Evolutionary conservation across 73 alveolate genomes (phyloP).

Genomic region (Symbiodinium pilosum): DNA sequence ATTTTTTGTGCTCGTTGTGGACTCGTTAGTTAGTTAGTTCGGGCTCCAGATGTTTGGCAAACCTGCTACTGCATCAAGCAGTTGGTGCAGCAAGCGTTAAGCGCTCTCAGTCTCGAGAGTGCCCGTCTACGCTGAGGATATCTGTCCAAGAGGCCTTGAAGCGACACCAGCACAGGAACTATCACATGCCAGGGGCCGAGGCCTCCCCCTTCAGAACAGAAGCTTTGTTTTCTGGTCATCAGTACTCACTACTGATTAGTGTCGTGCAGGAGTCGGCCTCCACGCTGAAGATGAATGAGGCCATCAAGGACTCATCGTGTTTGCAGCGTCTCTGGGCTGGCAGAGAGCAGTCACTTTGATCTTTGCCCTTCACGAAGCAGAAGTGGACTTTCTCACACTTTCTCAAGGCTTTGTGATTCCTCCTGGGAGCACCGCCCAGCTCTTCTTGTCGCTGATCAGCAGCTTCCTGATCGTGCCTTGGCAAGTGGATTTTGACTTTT

Average conservation of each 20-base stretch:
- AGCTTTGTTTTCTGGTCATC: no score
- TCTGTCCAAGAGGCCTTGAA: constrained; percentile 1
- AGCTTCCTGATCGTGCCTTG: neutral
- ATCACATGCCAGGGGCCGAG: constrained; percentile 14
- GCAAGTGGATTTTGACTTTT: no score
- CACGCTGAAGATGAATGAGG: constrained; percentile 2
- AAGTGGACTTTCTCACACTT: no score
- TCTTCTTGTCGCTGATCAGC: neutral
- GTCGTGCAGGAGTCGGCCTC: neutral
- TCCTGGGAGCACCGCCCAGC: constrained; percentile 5
- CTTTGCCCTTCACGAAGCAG: no score
- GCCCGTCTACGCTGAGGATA: neutral
- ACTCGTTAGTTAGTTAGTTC: no score
- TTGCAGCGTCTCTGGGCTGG: neutral
- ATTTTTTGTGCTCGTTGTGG: neutral
- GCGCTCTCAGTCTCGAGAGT: no score
- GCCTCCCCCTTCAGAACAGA: no score
- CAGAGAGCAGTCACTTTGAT: neutral
- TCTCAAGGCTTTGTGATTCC: neutral
- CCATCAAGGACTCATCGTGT: neutral
- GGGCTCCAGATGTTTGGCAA: no score
- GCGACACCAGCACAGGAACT: neutral
- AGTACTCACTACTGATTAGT: no score
- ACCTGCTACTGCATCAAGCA: no score
- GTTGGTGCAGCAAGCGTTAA: no score